Evolutionary conservation across 2,329 filamentous ascomycete species (phyloP).

Genomic region (Cercospora sojina): DNA sequence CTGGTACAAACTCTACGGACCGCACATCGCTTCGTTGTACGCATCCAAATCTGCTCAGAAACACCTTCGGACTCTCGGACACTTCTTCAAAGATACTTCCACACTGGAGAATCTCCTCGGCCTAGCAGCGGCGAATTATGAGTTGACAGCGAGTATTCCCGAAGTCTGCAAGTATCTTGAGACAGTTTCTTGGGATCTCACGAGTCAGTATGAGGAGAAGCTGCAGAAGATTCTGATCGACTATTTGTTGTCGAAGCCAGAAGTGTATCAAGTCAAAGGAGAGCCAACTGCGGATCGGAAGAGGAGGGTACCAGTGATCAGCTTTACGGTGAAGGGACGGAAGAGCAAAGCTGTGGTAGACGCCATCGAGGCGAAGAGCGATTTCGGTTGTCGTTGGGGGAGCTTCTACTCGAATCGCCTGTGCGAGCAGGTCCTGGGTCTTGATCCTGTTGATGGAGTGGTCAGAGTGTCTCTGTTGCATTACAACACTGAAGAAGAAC

Average conservation of each 20-base stretch:
- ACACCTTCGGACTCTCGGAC: conserved; percentile 58
- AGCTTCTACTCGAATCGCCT: conserved; percentile 68
- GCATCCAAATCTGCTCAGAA: conserved; percentile 58
- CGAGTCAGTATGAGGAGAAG: conserved; percentile 59
- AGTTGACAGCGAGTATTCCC: conserved; percentile 64
- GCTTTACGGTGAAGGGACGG: conserved; percentile 61
- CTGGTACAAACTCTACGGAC: conserved; percentile 82
- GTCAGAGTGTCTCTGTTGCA: conserved; percentile 70
- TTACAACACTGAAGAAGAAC: conserved; percentile 60
- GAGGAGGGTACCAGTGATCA: conserved; percentile 64
- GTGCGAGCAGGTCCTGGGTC: conserved; percentile 57
- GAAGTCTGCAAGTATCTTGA: conserved; percentile 58
- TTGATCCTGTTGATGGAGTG: conserved; percentile 60
- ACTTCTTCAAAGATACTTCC: conserved; percentile 63
- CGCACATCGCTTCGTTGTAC: conserved; percentile 71
- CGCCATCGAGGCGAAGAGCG: conserved; percentile 58
- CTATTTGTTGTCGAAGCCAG: conserved; percentile 55
- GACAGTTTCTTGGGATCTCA: conserved; percentile 49
- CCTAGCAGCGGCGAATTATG: conserved; percentile 68
- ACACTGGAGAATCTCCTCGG: conserved; percentile 67
- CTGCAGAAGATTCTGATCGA: conserved; percentile 60
- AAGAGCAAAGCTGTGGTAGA: conserved; percentile 60
- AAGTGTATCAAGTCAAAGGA: conserved; percentile 59
- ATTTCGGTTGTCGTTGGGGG: conserved; percentile 65
- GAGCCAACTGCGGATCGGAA: conserved; percentile 50